A percentile compares a stretch with the other conserved stretches of the same genome.
These are phyloP conservation scores for Cyberlindnera petersonii DNA, from an alignment of 805 yeast species.

Conservation along the genomic window DNA sequence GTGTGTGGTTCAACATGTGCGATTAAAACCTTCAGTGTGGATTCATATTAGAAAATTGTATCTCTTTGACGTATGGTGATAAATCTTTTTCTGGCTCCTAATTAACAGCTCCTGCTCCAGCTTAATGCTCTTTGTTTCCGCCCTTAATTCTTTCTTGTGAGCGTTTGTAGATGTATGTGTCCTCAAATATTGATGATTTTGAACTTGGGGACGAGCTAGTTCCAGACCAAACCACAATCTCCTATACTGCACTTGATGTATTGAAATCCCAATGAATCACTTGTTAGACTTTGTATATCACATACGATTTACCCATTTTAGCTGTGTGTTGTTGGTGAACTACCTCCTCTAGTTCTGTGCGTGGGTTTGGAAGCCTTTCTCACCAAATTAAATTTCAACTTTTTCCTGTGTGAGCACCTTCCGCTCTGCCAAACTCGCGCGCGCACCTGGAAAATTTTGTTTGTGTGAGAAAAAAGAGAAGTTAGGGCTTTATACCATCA, in stretches of 20 bases:
- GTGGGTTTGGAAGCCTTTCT: slow-evolving; percentile 8
- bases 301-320: slow-evolving; percentile 31
- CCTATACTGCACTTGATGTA: background rate
- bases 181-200: no score
- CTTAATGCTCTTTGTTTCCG: no score
- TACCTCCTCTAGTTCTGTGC: slow-evolving; percentile 6
- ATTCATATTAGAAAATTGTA: no score
- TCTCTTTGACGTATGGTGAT: no score
- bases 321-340: slow-evolving; percentile 17
- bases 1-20: no score
- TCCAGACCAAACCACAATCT: no score
- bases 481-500: slow-evolving; percentile 1
- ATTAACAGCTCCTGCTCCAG: no score
- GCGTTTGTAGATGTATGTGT: no score
- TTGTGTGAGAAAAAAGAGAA: slow-evolving; percentile 6
- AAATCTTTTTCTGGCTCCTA: no score
- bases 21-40: no score
- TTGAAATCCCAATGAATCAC: slow-evolving; percentile 4
- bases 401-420: slow-evolving; percentile 14
- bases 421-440: background rate
- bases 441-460: slow-evolving; percentile 8
- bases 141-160: no score
- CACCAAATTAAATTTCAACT: slow-evolving; percentile 21
- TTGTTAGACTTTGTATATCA: slow-evolving; percentile 4
- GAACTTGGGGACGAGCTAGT: no score